phyloP scores from a whole-genome alignment of 495 filamentous ascomycete genomes.

The Trichocladium uniseriatum region DNA sequence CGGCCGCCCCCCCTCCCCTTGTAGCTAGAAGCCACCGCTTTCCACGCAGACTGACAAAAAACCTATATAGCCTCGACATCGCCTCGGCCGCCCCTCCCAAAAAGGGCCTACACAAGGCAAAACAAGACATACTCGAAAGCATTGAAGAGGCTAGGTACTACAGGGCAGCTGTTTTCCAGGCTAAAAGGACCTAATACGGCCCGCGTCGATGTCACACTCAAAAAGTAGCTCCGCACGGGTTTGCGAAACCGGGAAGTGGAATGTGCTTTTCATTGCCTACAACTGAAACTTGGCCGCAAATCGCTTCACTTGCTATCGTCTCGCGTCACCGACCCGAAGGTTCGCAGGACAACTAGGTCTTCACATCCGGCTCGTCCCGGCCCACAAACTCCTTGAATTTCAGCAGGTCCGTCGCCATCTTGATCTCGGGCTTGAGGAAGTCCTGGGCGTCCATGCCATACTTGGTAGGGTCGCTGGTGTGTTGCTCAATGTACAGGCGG shows the following conservation, averaged over 20 bases:
- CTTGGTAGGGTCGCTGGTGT: constrained; percentile 61
- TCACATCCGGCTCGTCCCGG: constrained; percentile 86
- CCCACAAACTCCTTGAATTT: constrained; percentile 86
- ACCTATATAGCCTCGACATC: constrained; percentile 10
- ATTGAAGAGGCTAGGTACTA: constrained; percentile 87
- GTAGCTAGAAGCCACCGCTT: not conserved
- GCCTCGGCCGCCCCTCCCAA: constrained; percentile 52
- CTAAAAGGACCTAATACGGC: not conserved
- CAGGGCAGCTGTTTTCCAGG: constrained; percentile 51
- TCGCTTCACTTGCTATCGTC: not conserved
- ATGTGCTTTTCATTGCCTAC: not conserved
- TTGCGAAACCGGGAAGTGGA: not conserved
- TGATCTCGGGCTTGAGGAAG: constrained; percentile 85
- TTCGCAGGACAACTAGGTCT: constrained; percentile 51
- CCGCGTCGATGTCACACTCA: not conserved
- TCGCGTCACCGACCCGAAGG: not conserved
- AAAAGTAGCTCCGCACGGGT: not conserved
- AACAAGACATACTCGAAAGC: constrained; percentile 87
- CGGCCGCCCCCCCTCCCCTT: not conserved
- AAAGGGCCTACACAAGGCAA: constrained; percentile 67
- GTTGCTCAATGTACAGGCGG: constrained; percentile 91
- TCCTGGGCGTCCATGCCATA: constrained; percentile 77
- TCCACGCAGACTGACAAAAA: not conserved
- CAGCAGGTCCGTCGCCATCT: constrained; percentile 70
- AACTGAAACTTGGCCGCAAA: not conserved